Base-by-base conservation (phyloP, 371 early-diverging fungal genomes). In the Mortierella sp. region DNA sequence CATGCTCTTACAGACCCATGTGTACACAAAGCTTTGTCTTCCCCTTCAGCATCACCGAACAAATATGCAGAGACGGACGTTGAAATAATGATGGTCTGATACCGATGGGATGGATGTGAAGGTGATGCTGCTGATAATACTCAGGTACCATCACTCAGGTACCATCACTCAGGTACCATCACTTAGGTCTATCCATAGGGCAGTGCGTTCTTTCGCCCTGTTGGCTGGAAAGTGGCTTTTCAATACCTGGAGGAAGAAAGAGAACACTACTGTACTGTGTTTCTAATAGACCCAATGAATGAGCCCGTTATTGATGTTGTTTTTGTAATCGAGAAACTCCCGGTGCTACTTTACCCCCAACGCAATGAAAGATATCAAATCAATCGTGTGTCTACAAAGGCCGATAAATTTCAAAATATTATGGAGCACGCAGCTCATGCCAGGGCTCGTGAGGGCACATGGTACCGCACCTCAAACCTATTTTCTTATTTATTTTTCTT, bases 371-470 rank as follows among this genome's bases (percentile, higher is more conserved):
- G 21, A 58, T 58, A 58, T 27, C 2, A 18, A 32, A 7, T 35
- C 32, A 16, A 32, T 3, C 55, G 14, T 65, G 14, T 65, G 63
- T 63, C 63, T 38, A 65, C 24, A 65, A 41, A 68, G 68, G 10
- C 68, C 41, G 41, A 68, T 41, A 38, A 35, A 29, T 60, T 16
- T 5, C 35, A 5, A 5, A 24, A 29, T 71, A 71, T 41, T 68
- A 41, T 11, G 38, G 38, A 41, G 68, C 68, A 38, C 38, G 11
- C 68, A 48, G 49, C 46, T 71, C 71, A 48, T 48, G 71, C 27
- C 71, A 48, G 49, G 71, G 46, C 44, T 46, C 49, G 71, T 27
- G 71, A 71, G 71, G 71, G 32, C 46, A 71, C 46, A 71, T 27
- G 49, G 71, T 46, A 14, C 71, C 27, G 43, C n/a, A 51, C 29